A percentile compares a stretch with the other conserved stretches of the same genome.
Conservation (phyloP, 2,329 filamentous ascomycete species). For the Lachnellula occidentalis region DNA sequence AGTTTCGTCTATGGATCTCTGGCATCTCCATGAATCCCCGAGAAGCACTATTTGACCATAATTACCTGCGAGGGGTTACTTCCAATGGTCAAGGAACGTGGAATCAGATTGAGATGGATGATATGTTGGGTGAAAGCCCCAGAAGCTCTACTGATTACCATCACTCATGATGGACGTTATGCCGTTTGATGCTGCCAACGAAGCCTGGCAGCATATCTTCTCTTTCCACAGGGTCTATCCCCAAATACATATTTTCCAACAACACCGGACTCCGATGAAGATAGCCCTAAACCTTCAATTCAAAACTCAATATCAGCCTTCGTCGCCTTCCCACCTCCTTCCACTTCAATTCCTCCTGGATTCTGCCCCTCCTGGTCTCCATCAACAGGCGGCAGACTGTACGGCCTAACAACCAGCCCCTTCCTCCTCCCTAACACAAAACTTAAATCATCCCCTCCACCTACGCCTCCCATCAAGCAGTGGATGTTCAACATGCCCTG, state of each 20-base stretch:
- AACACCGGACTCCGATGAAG: not conserved
- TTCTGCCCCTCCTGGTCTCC: constrained; percentile 50
- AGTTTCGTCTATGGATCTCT: constrained; percentile 22
- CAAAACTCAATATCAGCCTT: constrained; percentile 33
- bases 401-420: constrained; percentile 81
- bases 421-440: constrained; percentile 78
- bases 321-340: constrained; percentile 25
- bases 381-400: constrained; percentile 80
- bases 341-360: constrained; percentile 22
- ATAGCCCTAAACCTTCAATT: not conserved
- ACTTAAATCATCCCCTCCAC: constrained; percentile 75
- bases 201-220: too few relatives aligned
- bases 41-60: constrained; percentile 27
- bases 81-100: constrained; percentile 30
- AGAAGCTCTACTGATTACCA: constrained; percentile 22
- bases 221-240: not conserved
- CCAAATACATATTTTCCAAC: not conserved
- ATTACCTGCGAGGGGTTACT: constrained; percentile 29
- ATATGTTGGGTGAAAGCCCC: constrained; percentile 30
- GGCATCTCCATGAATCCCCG: constrained; percentile 24
- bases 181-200: not conserved
- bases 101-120: constrained; percentile 32
- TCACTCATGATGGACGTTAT: constrained; percentile 3
- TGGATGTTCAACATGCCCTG: constrained; percentile 85
- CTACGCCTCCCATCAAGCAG: constrained; percentile 69